Evolutionary conservation across 495 filamentous ascomycete genomes (phyloP).

Genomic region (Aspergillus campestris): DNA sequence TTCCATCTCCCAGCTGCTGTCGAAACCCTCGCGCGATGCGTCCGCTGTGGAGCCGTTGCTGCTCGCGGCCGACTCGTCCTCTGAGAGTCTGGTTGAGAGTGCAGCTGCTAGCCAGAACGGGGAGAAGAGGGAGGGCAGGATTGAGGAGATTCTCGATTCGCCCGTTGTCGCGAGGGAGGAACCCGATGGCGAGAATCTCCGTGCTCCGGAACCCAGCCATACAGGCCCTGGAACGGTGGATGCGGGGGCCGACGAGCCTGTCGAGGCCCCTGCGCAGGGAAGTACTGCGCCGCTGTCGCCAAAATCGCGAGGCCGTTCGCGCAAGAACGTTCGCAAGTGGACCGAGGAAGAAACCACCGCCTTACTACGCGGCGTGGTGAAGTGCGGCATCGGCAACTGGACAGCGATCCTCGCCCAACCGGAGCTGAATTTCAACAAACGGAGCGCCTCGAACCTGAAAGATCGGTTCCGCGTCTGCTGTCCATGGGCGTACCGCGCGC

Average conservation of each 20-base stretch:
- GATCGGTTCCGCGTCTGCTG: constrained; percentile 61
- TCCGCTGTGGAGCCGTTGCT: constrained; percentile 17
- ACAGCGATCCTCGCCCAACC: constrained; percentile 71
- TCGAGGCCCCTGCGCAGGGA: constrained; percentile 10
- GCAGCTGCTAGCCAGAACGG: constrained; percentile 17
- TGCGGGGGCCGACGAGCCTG: neutral
- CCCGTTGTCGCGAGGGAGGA: constrained; percentile 19
- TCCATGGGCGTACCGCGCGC: constrained; percentile 45
- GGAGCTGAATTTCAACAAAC: constrained; percentile 64
- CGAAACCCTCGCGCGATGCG: constrained; percentile 25
- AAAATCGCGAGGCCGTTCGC: constrained; percentile 34
- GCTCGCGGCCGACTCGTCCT: constrained; percentile 10
- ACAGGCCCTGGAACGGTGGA: neutral
- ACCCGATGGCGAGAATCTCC: constrained; percentile 7
- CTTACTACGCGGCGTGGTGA: constrained; percentile 65
- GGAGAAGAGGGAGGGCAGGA: constrained; percentile 29
- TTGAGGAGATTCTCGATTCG: constrained; percentile 30
- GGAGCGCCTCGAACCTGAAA: constrained; percentile 75
- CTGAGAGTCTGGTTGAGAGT: no score
- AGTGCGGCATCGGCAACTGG: constrained; percentile 83
- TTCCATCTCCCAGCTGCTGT: constrained; percentile 35
- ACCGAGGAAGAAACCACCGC: constrained; percentile 75
- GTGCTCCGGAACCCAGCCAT: neutral
- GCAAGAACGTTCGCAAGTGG: constrained; percentile 56
- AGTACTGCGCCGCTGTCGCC: constrained; percentile 28